A percentile compares a stretch with the other conserved stretches of the same genome.
Evolutionary conservation across 495 filamentous ascomycete species (phyloP).

Genomic region (Aspergillus heteromorphus): DNA sequence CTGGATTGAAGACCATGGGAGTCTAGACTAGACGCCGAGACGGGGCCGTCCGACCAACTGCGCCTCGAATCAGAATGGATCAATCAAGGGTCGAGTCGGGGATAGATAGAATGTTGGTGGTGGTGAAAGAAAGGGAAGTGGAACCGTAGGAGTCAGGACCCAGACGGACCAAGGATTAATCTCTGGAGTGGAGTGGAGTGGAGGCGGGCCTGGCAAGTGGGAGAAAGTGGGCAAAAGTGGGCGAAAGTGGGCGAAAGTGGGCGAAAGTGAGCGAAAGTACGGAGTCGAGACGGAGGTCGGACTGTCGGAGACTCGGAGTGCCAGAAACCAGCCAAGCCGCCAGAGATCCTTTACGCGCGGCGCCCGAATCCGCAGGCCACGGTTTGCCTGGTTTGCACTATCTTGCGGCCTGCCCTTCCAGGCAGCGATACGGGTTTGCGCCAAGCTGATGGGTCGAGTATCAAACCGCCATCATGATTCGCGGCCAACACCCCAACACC

Average conservation of each 20-base stretch:
- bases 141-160: not conserved
- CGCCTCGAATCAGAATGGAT: not conserved
- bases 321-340: not conserved
- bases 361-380: not conserved
- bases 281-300: not conserved
- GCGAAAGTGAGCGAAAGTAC: not conserved
- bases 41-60: not conserved
- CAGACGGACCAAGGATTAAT: not conserved
- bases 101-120: slow-evolving; percentile 1
- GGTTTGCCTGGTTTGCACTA: not conserved
- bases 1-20: not conserved
- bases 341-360: not conserved
- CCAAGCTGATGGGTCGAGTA: not conserved
- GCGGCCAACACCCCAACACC: not conserved
- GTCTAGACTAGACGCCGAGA: not conserved
- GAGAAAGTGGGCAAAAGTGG: not conserved
- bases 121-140: too few relatives aligned
- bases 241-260: too few relatives aligned
- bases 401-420: not conserved
- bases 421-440: not conserved
- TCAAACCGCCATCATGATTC: not conserved
- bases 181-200: not conserved
- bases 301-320: not conserved
- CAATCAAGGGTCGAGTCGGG: not conserved
- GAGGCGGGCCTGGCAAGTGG: not conserved